A percentile compares a stretch with the other conserved stretches of the same genome.
Evolutionary conservation across 1,284 basidiomycete genomes (phyloP).

Genomic region (Microbotryum lychnidis-dioicae): DNA sequence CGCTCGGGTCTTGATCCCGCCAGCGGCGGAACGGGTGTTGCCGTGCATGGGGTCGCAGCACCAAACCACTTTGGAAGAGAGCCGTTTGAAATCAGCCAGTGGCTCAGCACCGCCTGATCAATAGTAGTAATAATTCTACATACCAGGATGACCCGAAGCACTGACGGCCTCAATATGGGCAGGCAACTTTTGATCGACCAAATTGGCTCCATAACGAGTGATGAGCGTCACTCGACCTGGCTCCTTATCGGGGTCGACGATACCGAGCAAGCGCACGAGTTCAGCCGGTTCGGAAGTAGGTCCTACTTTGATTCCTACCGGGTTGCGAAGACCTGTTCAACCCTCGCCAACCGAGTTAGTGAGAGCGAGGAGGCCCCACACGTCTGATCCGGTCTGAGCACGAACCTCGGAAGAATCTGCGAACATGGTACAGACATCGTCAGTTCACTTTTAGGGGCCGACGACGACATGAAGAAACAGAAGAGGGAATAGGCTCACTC

Average conservation of each 20-base stretch:
- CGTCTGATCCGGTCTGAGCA: not conserved
- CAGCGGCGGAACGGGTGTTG: slow-evolving; percentile 66
- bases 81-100: not conserved
- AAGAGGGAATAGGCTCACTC: slow-evolving; percentile 46
- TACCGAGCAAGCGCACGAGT: slow-evolving; percentile 67
- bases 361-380: not conserved
- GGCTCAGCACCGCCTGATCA: no score
- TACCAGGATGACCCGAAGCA: slow-evolving; percentile 56
- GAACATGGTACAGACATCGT: not conserved
- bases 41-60: slow-evolving; percentile 92
- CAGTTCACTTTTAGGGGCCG: not conserved
- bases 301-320: slow-evolving; percentile 93
- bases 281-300: slow-evolving; percentile 76
- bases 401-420: slow-evolving; percentile 19
- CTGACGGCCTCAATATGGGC: slow-evolving; percentile 78
- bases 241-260: slow-evolving; percentile 78
- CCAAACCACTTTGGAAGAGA: slow-evolving; percentile 59
- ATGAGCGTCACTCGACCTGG: slow-evolving; percentile 81
- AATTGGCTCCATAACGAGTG: slow-evolving; percentile 81
- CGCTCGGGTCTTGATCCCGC: slow-evolving; percentile 65
- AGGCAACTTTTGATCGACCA: slow-evolving; percentile 69
- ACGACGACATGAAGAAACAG: no score
- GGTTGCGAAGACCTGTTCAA: slow-evolving; percentile 92
- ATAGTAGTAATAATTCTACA: slow-evolving; percentile 31
- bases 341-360: slow-evolving; percentile 37